Percentiles rank a stretch among this genome's conserved stretches.
Conservation (phyloP, 179 eudicot species). For the Beta macrorhiza region DNA sequence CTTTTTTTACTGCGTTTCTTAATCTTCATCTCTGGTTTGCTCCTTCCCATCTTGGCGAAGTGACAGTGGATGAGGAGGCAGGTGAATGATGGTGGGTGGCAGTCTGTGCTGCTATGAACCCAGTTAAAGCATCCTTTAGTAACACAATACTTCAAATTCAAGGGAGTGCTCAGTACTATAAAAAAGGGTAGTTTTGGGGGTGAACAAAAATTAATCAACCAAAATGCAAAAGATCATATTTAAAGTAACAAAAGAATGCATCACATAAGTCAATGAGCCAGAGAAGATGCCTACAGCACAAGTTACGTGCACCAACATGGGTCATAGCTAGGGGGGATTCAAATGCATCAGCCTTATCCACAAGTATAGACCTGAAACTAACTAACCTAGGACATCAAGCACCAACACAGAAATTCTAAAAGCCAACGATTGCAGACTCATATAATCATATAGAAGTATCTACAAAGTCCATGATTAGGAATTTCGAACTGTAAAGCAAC, state of each 20-base stretch:
- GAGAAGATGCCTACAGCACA: not conserved
- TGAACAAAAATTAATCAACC: not conserved
- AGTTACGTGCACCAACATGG: not conserved
- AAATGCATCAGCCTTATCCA: too few relatives aligned
- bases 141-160: not conserved
- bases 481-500: too few relatives aligned
- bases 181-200: not conserved
- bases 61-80: not conserved
- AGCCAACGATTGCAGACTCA: not conserved
- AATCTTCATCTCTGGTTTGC: conserved; percentile 14
- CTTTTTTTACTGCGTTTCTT: not conserved
- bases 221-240: not conserved
- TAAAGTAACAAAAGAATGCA: not conserved
- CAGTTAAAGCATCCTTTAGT: not conserved
- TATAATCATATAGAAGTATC: too few relatives aligned
- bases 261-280: not conserved
- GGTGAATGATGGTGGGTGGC: not conserved
- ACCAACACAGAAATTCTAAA: too few relatives aligned
- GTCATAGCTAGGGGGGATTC: not conserved
- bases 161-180: not conserved
- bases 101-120: not conserved
- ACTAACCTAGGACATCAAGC: not conserved
- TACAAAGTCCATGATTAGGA: not conserved
- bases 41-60: conserved; percentile 17
- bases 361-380: too few relatives aligned